Conservation (phyloP, 73 alveolate genomes). For the Strombidium stylifer region DNA sequence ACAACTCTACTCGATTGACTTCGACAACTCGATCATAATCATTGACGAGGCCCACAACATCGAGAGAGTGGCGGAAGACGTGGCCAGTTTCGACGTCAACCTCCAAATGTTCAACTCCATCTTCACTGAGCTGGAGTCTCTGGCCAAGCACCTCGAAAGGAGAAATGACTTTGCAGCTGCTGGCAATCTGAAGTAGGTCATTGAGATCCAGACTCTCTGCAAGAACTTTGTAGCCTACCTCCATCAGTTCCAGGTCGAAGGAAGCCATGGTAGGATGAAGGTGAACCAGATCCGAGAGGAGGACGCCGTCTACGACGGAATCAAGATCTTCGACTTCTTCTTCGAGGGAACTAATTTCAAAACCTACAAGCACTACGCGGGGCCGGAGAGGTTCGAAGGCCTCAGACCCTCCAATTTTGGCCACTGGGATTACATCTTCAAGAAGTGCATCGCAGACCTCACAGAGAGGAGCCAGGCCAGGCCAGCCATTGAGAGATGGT, state of each 20-base stretch:
- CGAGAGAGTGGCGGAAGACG: conserved; percentile 70
- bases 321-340: conserved; percentile 7
- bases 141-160: conserved; percentile 5
- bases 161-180: not conserved
- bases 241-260: not conserved
- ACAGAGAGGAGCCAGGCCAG: not conserved
- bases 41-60: conserved; percentile 96
- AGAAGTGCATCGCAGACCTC: not conserved
- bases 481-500: conserved; percentile 17
- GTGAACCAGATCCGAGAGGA: not conserved
- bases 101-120: not conserved
- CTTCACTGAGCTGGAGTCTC: not conserved
- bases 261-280: not conserved
- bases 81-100: conserved; percentile 40
- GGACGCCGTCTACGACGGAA: conserved; percentile 10
- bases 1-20: conserved; percentile 56
- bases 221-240: conserved; percentile 4
- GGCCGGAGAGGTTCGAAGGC: conserved; percentile 6
- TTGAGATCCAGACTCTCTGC: not conserved
- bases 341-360: conserved; percentile 7
- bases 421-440: conserved; percentile 15
- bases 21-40: conserved; percentile 67
- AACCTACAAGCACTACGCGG: conserved; percentile 2
- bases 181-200: not conserved
- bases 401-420: not conserved